Evolutionary conservation across 2,329 filamentous ascomycete species (phyloP).

Genomic region (Fusarium oxysporum): DNA sequence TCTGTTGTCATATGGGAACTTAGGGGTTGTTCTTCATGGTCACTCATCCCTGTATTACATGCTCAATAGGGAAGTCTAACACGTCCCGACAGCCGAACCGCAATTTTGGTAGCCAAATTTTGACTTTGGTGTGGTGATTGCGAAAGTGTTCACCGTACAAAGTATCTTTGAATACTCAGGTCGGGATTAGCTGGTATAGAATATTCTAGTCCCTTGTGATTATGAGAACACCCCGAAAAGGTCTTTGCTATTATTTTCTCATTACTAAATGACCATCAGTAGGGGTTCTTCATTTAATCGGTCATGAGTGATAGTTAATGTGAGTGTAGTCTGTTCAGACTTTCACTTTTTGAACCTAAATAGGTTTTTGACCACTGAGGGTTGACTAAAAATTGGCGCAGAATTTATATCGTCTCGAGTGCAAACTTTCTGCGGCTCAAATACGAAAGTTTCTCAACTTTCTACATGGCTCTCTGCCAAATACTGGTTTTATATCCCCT

Average conservation of each 20-base stretch:
- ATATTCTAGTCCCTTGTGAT: no score
- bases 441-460: not conserved
- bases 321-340: not conserved
- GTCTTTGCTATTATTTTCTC: no score
- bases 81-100: no score
- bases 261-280: accelerated
- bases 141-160: not conserved
- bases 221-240: not conserved
- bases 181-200: not conserved
- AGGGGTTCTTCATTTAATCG: not conserved
- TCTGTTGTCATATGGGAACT: no score
- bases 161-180: not conserved
- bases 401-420: not conserved
- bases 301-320: no score
- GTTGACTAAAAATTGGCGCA: not conserved
- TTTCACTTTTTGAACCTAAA: not conserved
- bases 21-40: not conserved
- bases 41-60: not conserved
- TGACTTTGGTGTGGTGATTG: not conserved
- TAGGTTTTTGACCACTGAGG: not conserved
- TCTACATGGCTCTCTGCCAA: no score
- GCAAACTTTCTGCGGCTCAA: no score
- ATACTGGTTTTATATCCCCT: not conserved
- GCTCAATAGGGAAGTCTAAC: not conserved
- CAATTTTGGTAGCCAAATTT: not conserved